These are phyloP conservation scores for Candida adriatica DNA, from an alignment of 805 yeast species.

Conservation along the genomic window DNA sequence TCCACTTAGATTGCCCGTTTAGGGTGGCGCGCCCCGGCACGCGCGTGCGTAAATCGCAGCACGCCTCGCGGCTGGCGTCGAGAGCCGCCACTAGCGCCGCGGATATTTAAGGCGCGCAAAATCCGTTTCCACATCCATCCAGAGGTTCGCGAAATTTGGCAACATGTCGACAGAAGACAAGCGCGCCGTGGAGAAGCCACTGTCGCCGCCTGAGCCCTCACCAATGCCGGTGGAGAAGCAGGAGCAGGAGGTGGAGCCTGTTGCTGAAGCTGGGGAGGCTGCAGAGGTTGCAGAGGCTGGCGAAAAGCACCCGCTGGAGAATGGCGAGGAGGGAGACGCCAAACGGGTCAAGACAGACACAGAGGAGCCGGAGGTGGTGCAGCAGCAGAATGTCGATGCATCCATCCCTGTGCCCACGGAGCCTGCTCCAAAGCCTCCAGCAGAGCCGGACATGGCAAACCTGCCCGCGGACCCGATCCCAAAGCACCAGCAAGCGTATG, in stretches of 20 bases:
- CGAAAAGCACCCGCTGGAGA: conserved; percentile 11
- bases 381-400: conserved; percentile 5
- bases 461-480: conserved; percentile 66
- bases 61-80: conserved; percentile 4
- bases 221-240: too few species aligned
- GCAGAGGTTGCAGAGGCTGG: conserved; percentile 1
- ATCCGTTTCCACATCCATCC: conserved; percentile 6
- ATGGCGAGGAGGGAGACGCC: conserved; percentile 3
- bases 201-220: conserved; percentile 11
- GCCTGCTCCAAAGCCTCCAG: conserved; percentile 73
- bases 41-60: conserved; percentile 5
- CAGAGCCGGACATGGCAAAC: conserved; percentile 67
- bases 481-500: conserved; percentile 77
- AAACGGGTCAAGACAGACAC: conserved; percentile 5
- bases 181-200: conserved; percentile 9
- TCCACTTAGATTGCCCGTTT: too few species aligned
- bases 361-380: conserved; percentile 3
- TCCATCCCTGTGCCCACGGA: conserved; percentile 18
- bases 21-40: too few species aligned
- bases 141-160: too few species aligned
- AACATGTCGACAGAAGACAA: conserved; percentile 1
- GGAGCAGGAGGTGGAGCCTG: too few species aligned
- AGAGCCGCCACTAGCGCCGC: conserved; percentile 6
- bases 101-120: conserved; percentile 14
- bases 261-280: conserved; percentile 1